Percentiles rank a stretch among this genome's conserved stretches.
Evolutionary conservation across 257 asterid genomes (phyloP).

Genomic region (Solanum pennellii): DNA sequence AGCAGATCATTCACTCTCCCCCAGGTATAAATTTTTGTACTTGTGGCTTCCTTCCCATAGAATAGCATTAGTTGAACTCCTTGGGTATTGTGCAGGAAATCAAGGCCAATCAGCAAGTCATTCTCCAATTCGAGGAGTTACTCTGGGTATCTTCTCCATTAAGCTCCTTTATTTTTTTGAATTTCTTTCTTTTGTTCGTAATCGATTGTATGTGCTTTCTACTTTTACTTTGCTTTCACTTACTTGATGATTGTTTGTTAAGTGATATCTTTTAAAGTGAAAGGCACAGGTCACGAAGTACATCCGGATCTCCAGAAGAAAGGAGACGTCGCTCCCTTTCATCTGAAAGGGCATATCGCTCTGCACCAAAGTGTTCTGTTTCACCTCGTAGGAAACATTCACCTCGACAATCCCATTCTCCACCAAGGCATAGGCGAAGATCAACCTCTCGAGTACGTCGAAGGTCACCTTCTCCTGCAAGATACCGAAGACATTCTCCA

Average conservation of each 20-base stretch:
- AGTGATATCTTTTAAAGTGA: slow-evolving; percentile 19
- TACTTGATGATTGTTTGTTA: not conserved
- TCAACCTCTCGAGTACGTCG: slow-evolving; percentile 37
- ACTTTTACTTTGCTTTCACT: slow-evolving; percentile 1
- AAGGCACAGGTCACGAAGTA: slow-evolving; percentile 53
- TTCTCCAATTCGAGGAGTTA: slow-evolving; percentile 35
- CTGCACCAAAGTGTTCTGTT: slow-evolving; percentile 42
- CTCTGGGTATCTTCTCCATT: slow-evolving; percentile 27
- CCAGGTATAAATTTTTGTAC: slow-evolving; percentile 24
- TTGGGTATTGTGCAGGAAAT: slow-evolving; percentile 26
- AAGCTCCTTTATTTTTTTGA: not conserved
- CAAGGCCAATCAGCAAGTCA: slow-evolving; percentile 47
- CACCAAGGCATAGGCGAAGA: slow-evolving; percentile 49
- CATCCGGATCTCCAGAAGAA: slow-evolving; percentile 33
- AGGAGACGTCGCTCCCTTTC: slow-evolving; percentile 52
- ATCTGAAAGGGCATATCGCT: slow-evolving; percentile 33
- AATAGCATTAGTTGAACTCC: not conserved
- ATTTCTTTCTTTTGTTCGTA: not conserved
- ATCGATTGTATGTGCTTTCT: not conserved
- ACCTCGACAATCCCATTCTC: slow-evolving; percentile 37
- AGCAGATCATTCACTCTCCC: slow-evolving; percentile 38
- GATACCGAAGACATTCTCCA: slow-evolving; percentile 52
- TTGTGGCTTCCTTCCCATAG: not conserved
- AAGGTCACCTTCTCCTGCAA: slow-evolving; percentile 58
- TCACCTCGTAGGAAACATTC: slow-evolving; percentile 47